Percentiles rank a stretch among this genome's conserved stretches.
Conservation (phyloP, 2,329 filamentous ascomycete species). For the Clarireedia paspali region DNA sequence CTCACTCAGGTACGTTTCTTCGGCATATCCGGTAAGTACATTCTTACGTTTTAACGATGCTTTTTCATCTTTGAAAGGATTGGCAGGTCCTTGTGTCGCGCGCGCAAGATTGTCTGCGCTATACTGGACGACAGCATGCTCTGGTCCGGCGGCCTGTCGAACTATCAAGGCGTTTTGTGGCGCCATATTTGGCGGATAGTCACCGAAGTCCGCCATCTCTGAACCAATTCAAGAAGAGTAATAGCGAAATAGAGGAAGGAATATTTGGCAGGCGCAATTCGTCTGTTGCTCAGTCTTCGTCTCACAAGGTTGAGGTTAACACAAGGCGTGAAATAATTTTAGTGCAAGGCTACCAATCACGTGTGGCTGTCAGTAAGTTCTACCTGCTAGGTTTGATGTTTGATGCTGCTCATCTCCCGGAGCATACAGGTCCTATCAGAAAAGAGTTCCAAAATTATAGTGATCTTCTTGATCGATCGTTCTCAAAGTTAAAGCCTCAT, state of each 20-base stretch:
- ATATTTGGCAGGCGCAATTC: background rate
- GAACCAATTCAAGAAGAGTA: background rate
- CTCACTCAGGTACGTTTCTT: constrained; percentile 85
- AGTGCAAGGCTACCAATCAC: background rate
- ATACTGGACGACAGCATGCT: constrained; percentile 56
- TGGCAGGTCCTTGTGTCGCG: constrained; percentile 59
- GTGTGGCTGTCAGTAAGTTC: background rate
- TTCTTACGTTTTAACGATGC: constrained; percentile 67
- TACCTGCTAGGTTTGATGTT: background rate
- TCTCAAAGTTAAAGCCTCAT: no score
- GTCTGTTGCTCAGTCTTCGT: background rate
- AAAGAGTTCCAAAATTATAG: no score
- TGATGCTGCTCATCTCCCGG: background rate
- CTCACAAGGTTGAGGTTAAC: background rate
- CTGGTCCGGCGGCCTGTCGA: constrained; percentile 44
- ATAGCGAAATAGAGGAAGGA: background rate
- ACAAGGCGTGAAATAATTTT: constrained; percentile 3
- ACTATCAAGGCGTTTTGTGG: constrained; percentile 56
- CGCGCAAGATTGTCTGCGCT: constrained; percentile 66
- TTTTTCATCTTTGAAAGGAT: constrained; percentile 63
- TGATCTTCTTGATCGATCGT: no score
- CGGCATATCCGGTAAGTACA: constrained; percentile 74
- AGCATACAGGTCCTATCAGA: no score
- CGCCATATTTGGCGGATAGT: constrained; percentile 59
- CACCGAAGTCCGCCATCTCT: constrained; percentile 52